Conservation (phyloP, 495 filamentous ascomycete species). For the Stereocaulon alpinum region DNA sequence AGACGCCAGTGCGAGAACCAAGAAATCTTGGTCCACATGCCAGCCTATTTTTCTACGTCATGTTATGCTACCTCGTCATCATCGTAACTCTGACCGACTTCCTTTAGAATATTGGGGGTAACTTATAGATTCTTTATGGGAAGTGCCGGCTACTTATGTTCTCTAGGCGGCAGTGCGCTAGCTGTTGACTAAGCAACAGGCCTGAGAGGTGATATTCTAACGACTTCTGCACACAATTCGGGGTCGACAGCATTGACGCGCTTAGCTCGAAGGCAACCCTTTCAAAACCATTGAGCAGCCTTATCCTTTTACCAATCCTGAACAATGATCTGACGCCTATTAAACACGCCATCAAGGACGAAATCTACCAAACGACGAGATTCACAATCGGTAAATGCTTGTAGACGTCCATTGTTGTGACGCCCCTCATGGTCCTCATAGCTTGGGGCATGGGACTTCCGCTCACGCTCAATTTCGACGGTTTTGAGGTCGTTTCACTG, state of each 20-base stretch:
- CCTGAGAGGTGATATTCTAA: no score
- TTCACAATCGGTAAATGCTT: slow-evolving; percentile 10
- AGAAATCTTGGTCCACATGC: no score
- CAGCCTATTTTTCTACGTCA: no score
- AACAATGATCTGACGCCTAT: slow-evolving; percentile 10
- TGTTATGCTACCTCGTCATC: no score
- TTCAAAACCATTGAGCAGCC: slow-evolving; percentile 3
- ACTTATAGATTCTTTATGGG: no score
- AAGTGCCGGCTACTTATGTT: not conserved
- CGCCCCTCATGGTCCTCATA: slow-evolving; percentile 1
- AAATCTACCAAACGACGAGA: not conserved
- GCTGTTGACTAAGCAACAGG: no score
- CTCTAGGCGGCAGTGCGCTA: not conserved
- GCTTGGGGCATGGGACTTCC: slow-evolving; percentile 2
- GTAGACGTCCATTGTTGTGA: slow-evolving; percentile 4
- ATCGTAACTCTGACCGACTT: no score
- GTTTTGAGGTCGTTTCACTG: slow-evolving; percentile 3
- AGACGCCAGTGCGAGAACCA: no score
- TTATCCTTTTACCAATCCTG: slow-evolving; percentile 7
- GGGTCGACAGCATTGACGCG: slow-evolving; percentile 6
- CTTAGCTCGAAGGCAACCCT: not conserved
- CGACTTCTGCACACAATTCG: slow-evolving; percentile 7
- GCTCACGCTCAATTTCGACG: not conserved
- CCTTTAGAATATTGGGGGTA: no score
- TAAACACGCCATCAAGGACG: not conserved